Evolutionary conservation across 2,329 filamentous ascomycete species (phyloP).

Genomic region (Purpureocillium takamizusanense): DNA sequence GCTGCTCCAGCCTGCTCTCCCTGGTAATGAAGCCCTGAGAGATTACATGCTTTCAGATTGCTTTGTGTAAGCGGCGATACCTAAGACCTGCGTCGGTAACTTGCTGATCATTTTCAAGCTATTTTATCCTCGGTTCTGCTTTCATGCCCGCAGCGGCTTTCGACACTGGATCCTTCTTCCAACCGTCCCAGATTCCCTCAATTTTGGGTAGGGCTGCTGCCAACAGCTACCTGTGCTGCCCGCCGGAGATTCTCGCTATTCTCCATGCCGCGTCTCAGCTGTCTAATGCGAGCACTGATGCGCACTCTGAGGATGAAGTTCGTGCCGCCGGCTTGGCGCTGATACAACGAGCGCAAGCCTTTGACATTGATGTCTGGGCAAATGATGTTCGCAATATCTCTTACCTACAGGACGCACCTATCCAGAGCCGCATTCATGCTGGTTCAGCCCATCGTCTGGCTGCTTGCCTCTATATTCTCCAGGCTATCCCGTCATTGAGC

Average conservation of each 20-base stretch:
- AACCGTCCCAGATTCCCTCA: conserved; percentile 24
- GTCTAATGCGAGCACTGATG: conserved; percentile 18
- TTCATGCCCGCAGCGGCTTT: conserved; percentile 25
- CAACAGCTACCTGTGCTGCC: conserved; percentile 38
- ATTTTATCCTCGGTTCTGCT: conserved; percentile 36
- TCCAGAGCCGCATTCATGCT: conserved; percentile 28
- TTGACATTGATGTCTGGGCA: conserved; percentile 34
- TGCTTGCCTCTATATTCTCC: conserved; percentile 35
- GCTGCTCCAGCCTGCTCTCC: conserved; percentile 23
- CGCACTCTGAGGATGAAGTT: conserved; percentile 17
- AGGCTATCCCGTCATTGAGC: conserved; percentile 23
- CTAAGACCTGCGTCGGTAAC: background rate
- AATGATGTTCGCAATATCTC: conserved; percentile 23
- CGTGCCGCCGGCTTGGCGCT: conserved; percentile 22
- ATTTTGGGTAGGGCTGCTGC: conserved; percentile 30
- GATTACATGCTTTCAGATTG: conserved; percentile 39
- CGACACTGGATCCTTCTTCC: conserved; percentile 22
- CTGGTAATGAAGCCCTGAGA: conserved; percentile 25
- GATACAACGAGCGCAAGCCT: conserved; percentile 25
- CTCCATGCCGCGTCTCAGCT: conserved; percentile 33
- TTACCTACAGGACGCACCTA: conserved; percentile 20
- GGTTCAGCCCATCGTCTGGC: conserved; percentile 34
- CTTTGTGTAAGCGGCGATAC: conserved; percentile 26
- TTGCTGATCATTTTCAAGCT: conserved; percentile 16
- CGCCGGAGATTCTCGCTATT: conserved; percentile 33